Base-by-base conservation (phyloP, 2,329 filamentous ascomycete species). In the Apiospora sp. region DNA sequence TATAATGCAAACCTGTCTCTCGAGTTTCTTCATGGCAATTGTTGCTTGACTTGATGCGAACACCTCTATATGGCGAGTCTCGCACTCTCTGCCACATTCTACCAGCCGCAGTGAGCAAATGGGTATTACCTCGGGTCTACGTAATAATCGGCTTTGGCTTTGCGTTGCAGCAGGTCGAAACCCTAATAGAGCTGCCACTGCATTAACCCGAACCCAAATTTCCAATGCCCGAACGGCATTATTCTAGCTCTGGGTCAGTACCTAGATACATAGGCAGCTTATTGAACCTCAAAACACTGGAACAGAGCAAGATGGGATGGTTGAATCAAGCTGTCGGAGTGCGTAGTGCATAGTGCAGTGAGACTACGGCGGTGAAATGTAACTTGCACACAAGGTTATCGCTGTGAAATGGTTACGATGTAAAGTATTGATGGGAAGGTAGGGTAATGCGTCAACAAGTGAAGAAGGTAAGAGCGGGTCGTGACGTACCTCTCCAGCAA, bases 141-240 rank as follows among this genome's bases (percentile, higher is more conserved):
- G 51, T 58, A 34, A 58, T 34, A 34, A 58, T 54, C 24, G 24
- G 27, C 27, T 30, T 37, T 61, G 54, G 34, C 34, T 64, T 64
- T 5, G 34, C 34, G 34, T 6, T 64, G 58, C 58, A 41, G 58
- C 58, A 64, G 58, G 58, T 64, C 58, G 58, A 64, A 64, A 64
- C 58, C 58, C 58, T 64, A 64, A 64, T 37, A 37, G 41, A 41
- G 34, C 58, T 64, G 58, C 58, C 58, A 61, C 51, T 58, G 58
- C 34, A 64, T 41, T 41, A 14, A 64, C 30, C 58, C 58, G 34
- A 64, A 64, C 58, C 58, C 58, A 64, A 64, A 64, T 64, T 64
- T n/a, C 58, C 58, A 64, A 64, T 64, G 58, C 58, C 58, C 34
- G 58, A 64, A 64, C 34, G 34, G 34, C 58, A n/a, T 41, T 64